Evolutionary conservation across 108 stramenopile species (phyloP).

Genomic region (Cyclotella kingstonii): DNA sequence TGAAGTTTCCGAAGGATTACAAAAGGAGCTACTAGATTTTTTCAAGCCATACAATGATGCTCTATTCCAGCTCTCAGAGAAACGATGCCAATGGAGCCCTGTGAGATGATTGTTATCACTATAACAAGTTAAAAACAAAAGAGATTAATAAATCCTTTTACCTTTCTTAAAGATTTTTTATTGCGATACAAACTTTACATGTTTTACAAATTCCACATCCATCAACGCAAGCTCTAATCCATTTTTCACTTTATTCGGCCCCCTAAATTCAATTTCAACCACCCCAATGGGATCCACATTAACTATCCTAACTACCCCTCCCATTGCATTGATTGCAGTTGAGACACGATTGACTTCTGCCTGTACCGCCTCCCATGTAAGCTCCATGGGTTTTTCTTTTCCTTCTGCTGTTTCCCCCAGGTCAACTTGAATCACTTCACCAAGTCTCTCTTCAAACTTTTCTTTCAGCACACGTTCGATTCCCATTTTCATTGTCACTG

Average conservation of each 20-base stretch:
- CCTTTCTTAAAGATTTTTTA: neutral
- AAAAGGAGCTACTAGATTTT: constrained; percentile 56
- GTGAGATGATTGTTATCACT: neutral
- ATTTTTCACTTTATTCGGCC: constrained; percentile 70
- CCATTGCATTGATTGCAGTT: constrained; percentile 83
- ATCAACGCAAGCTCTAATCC: constrained; percentile 79
- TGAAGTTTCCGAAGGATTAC: constrained; percentile 57
- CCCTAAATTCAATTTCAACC: constrained; percentile 71
- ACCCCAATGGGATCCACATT: constrained; percentile 69
- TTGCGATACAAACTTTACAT: constrained; percentile 63
- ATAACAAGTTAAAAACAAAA: too few relatives aligned
- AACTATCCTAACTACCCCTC: constrained; percentile 64
- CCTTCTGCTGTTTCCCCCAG: constrained; percentile 39
- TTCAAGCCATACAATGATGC: constrained; percentile 71
- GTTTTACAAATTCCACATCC: constrained; percentile 78
- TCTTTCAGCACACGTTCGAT: constrained; percentile 93
- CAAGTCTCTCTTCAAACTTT: constrained; percentile 74
- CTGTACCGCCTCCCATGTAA: constrained; percentile 62
- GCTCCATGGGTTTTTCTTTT: constrained; percentile 45
- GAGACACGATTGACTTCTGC: constrained; percentile 68
- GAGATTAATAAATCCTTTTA: neutral
- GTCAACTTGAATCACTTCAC: constrained; percentile 75
- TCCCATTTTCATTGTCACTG: constrained; percentile 98
- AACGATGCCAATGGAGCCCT: constrained; percentile 57
- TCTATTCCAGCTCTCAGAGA: constrained; percentile 58